These are phyloP conservation scores for Ascochyta clinopodiicola DNA, from an alignment of 2,329 filamentous ascomycete genomes.

Conservation along the genomic window DNA sequence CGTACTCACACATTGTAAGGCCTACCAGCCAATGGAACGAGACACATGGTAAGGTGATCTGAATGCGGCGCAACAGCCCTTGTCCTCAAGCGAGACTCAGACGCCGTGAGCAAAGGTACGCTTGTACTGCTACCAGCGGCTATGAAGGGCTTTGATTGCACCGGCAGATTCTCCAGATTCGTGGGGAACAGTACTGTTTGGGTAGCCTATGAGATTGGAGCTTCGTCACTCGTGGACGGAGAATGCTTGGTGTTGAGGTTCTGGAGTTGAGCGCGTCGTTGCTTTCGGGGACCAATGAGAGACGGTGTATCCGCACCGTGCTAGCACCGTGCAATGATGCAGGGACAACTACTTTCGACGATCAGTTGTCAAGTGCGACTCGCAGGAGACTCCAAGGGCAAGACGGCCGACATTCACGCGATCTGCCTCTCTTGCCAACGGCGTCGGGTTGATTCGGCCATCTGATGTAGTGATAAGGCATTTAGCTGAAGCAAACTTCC, in stretches of 20 bases:
- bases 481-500: background rate
- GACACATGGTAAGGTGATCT: slow-evolving; percentile 42
- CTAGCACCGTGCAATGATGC: slow-evolving; percentile 33
- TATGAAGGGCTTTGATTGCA: slow-evolving; percentile 40
- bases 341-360: slow-evolving; percentile 28
- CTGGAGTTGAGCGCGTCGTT: slow-evolving; percentile 30
- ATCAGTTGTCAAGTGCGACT: slow-evolving; percentile 18
- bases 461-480: background rate
- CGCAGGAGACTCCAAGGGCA: slow-evolving; percentile 8
- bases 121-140: slow-evolving; percentile 37
- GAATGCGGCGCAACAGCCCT: slow-evolving; percentile 23
- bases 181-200: slow-evolving; percentile 12
- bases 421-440: slow-evolving; percentile 4
- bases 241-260: slow-evolving; percentile 45
- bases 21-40: slow-evolving; percentile 41
- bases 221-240: slow-evolving; percentile 40
- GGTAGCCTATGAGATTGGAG: slow-evolving; percentile 40
- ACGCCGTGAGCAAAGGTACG: slow-evolving; percentile 5
- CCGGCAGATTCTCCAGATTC: slow-evolving; percentile 38
- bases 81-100: slow-evolving; percentile 19
- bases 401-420: slow-evolving; percentile 14
- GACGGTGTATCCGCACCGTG: slow-evolving; percentile 30
- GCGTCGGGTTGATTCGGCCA: slow-evolving; percentile 11
- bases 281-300: slow-evolving; percentile 38
- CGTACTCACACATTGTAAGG: slow-evolving; percentile 16